These are phyloP conservation scores for Chaetothyriales sp. DNA, from an alignment of 2,329 filamentous ascomycete species.

Conservation along the genomic window DNA sequence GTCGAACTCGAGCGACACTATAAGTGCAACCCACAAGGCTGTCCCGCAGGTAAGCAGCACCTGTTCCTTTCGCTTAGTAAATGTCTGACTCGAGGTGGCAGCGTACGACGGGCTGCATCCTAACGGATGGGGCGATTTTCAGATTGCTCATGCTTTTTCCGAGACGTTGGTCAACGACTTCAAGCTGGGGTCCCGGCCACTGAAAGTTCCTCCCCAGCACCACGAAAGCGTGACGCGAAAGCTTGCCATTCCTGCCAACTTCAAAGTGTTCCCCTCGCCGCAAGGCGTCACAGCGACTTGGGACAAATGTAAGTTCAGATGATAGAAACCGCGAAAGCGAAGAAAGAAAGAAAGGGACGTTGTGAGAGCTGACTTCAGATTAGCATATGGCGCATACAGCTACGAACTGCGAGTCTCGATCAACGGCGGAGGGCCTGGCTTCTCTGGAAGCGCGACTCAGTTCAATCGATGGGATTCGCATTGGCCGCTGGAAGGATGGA, in stretches of 20 bases:
- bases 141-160: not conserved
- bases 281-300: not conserved
- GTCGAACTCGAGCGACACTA: not conserved
- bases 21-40: not conserved
- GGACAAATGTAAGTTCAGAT: not conserved
- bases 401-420: not conserved
- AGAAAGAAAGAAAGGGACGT: not conserved
- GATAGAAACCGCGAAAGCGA: too few relatives aligned
- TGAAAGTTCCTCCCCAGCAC: not conserved
- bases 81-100: not conserved
- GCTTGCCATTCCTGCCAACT: not conserved
- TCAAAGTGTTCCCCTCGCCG: not conserved
- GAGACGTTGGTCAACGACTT: not conserved
- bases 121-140: not conserved
- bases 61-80: not conserved
- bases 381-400: not conserved
- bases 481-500: not conserved
- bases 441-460: not conserved
- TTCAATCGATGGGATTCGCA: not conserved
- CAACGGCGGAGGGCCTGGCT: not conserved
- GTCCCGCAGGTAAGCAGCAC: not conserved
- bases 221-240: not conserved
- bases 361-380: not conserved
- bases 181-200: not conserved
- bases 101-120: not conserved